Conservation (phyloP, 164 flowering plant genomes). For the Protea cynaroides region DNA sequence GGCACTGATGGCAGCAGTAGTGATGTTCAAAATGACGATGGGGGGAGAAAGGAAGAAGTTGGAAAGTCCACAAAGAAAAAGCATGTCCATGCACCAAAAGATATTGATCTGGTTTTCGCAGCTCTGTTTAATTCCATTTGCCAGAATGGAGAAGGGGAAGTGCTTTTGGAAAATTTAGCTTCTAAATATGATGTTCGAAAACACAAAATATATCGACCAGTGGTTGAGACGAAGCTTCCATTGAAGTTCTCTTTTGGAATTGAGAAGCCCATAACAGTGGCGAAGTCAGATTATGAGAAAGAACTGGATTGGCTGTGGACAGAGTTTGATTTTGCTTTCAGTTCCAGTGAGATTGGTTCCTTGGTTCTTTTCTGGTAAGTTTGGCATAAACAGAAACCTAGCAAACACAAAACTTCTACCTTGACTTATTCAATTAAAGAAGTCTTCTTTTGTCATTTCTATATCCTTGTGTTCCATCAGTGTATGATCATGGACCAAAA, state of each 20-base stretch:
- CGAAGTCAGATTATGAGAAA: conserved; percentile 38
- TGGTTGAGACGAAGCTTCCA: conserved; percentile 15
- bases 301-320: conserved; percentile 38
- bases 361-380: conserved; percentile 26
- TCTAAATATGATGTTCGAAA: conserved; percentile 3
- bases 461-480: neutral
- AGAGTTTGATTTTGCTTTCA: conserved; percentile 33
- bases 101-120: conserved; percentile 9
- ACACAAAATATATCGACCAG: conserved; percentile 4
- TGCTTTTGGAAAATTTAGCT: conserved; percentile 13
- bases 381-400: neutral
- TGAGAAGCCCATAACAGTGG: conserved; percentile 15
- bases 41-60: conserved; percentile 6
- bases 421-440: neutral
- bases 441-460: neutral
- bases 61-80: conserved; percentile 14
- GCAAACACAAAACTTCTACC: neutral
- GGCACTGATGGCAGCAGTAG: neutral
- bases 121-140: conserved; percentile 36
- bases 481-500: too few species aligned
- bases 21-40: neutral
- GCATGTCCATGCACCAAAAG: conserved; percentile 5
- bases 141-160: conserved; percentile 17
- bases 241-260: conserved; percentile 34
- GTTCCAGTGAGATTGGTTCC: conserved; percentile 23